A percentile compares a stretch with the other conserved stretches of the same genome.
phyloP scores from a whole-genome alignment of 1,284 basidiomycete genomes.

The Omphalotus olearius region DNA sequence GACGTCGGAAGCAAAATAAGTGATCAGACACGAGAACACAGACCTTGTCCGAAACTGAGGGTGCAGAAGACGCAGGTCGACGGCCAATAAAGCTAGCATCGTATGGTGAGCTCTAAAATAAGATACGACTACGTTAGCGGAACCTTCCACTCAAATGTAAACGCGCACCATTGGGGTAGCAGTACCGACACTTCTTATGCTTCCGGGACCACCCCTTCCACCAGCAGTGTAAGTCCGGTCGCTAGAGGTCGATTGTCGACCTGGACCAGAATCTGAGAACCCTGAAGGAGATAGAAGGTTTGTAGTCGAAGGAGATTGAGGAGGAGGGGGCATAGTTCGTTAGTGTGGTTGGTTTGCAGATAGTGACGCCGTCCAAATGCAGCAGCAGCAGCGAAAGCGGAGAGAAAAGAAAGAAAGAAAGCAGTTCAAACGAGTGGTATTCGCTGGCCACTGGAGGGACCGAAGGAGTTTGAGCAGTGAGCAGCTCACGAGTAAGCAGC shows the following conservation, averaged over 20 bases:
- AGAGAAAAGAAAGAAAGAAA: no score
- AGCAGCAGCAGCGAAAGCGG: no score
- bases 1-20: neutral
- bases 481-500: no score
- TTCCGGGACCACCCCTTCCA: no score
- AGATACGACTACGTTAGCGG: neutral
- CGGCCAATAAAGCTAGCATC: neutral
- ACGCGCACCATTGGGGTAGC: no score
- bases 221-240: no score
- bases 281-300: slow-evolving; percentile 7
- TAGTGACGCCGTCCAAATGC: no score
- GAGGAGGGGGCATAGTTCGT: neutral
- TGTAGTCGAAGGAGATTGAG: slow-evolving; percentile 4
- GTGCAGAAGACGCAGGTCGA: neutral
- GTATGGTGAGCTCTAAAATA: slow-evolving; percentile 4
- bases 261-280: neutral
- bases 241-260: neutral
- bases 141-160: neutral
- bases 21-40: neutral
- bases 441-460: no score
- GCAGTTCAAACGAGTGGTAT: no score
- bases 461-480: no score
- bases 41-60: slow-evolving; percentile 13
- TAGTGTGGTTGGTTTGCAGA: neutral
- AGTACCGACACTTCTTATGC: no score